These are phyloP conservation scores for Jamesozyma hellenica DNA, from an alignment of 805 yeast genomes.

Conservation along the genomic window DNA sequence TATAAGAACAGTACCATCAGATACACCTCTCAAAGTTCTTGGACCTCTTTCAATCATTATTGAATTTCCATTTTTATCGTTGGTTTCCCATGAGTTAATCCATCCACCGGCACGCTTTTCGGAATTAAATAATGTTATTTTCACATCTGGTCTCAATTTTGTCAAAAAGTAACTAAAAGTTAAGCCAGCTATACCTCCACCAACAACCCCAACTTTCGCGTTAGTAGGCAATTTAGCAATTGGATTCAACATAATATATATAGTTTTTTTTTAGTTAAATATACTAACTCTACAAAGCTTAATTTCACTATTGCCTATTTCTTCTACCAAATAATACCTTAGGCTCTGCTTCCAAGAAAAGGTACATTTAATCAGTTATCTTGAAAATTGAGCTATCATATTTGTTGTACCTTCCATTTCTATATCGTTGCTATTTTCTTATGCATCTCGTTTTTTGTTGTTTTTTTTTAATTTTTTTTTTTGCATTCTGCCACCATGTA, in stretches of 20 bases:
- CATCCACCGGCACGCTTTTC: slow-evolving; percentile 63
- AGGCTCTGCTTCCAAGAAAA: too few species aligned
- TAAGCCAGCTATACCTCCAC: slow-evolving; percentile 84
- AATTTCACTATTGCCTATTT: too few species aligned
- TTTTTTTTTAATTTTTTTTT: too few species aligned
- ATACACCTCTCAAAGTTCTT: slow-evolving; percentile 74
- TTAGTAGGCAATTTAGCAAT: slow-evolving; percentile 19
- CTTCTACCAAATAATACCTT: too few species aligned
- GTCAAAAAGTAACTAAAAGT: slow-evolving; percentile 59
- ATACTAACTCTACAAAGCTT: too few species aligned
- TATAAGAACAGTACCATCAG: slow-evolving; percentile 64
- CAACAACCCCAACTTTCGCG: slow-evolving; percentile 58
- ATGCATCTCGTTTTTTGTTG: too few species aligned
- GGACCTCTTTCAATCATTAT: slow-evolving; percentile 74
- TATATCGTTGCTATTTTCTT: too few species aligned
- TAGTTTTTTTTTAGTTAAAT: too few species aligned
- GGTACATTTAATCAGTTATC: too few species aligned
- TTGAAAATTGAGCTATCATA: too few species aligned
- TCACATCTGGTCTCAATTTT: slow-evolving; percentile 67
- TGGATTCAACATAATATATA: slow-evolving; percentile 11
- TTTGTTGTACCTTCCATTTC: too few species aligned
- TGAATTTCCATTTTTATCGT: slow-evolving; percentile 21
- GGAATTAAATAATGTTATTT: slow-evolving; percentile 53
- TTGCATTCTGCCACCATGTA: too few species aligned
- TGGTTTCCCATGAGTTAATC: slow-evolving; percentile 45